Conservation (phyloP, 2,329 filamentous ascomycete species). For the Scedosporium dehoogii region DNA sequence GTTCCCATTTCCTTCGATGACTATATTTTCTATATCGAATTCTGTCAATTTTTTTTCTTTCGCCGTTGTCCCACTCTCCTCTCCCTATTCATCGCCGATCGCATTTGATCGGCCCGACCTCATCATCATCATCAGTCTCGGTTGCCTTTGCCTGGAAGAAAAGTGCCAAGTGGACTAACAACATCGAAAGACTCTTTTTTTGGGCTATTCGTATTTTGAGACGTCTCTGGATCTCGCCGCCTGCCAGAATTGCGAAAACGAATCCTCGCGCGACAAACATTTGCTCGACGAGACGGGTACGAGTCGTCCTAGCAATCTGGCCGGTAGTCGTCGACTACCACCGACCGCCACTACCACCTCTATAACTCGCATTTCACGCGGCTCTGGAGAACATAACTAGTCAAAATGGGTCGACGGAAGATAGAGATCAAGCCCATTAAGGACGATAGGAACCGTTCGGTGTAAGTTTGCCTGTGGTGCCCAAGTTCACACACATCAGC, state of each 20-base stretch:
- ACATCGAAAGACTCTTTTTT: not conserved
- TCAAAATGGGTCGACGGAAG: constrained; percentile 88
- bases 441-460: constrained; percentile 93
- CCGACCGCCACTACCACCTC: not conserved
- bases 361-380: not conserved
- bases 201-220: not conserved
- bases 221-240: not conserved
- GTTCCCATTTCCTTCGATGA: constrained; percentile 4
- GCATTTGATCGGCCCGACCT: not conserved
- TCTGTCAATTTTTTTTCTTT: not conserved
- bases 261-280: no score
- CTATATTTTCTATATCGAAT: not conserved
- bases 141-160: not conserved
- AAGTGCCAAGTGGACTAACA: not conserved
- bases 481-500: not conserved
- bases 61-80: not conserved
- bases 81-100: not conserved
- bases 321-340: not conserved
- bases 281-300: not conserved
- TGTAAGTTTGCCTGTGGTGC: constrained; percentile 51
- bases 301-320: not conserved
- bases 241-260: no score
- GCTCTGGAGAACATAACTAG: not conserved
- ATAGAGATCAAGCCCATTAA: constrained; percentile 99
- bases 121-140: not conserved